These are phyloP conservation scores for Ballota nigra DNA, from an alignment of 257 asterid species.

Conservation along the genomic window DNA sequence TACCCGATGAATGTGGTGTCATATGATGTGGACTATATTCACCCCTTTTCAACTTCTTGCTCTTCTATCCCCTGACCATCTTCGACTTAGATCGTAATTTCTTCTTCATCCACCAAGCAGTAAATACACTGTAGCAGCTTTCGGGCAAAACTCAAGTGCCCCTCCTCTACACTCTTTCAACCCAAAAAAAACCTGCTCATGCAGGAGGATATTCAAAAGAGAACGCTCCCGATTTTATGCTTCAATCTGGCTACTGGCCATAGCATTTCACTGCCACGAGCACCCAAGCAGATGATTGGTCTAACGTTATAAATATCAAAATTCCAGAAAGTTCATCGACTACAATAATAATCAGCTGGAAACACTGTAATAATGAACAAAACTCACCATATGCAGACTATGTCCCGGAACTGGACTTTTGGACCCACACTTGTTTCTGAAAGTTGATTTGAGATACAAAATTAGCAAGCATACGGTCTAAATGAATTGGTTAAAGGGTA, in stretches of 20 bases:
- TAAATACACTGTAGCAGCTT: conserved; percentile 46
- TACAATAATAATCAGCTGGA: conserved; percentile 17
- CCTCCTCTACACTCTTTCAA: conserved; percentile 38
- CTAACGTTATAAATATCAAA: not conserved
- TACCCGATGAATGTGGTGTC: conserved; percentile 36
- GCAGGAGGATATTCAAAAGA: conserved; percentile 41
- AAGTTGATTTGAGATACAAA: conserved; percentile 14
- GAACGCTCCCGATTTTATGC: conserved; percentile 39
- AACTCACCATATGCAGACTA: conserved; percentile 60
- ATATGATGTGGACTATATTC: conserved; percentile 30
- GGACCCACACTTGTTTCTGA: conserved; percentile 99
- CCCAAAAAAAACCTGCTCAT: conserved; percentile 39
- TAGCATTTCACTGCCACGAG: conserved; percentile 35
- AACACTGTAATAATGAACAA: conserved; percentile 12
- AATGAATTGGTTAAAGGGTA: conserved; percentile 4
- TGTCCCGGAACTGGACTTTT: conserved; percentile 83
- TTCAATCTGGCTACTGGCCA: conserved; percentile 45
- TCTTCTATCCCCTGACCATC: conserved; percentile 40
- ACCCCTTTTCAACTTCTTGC: conserved; percentile 40
- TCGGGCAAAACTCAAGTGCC: conserved; percentile 32
- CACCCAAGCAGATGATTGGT: conserved; percentile 20
- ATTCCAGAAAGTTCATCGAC: not conserved
- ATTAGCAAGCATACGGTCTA: conserved; percentile 6
- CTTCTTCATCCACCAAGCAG: conserved; percentile 51
- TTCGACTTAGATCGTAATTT: conserved; percentile 41